Percentiles rank a stretch among this genome's conserved stretches.
Evolutionary conservation across 345 rosid genomes (phyloP).

Genomic region (Moricandia moricandioides): DNA sequence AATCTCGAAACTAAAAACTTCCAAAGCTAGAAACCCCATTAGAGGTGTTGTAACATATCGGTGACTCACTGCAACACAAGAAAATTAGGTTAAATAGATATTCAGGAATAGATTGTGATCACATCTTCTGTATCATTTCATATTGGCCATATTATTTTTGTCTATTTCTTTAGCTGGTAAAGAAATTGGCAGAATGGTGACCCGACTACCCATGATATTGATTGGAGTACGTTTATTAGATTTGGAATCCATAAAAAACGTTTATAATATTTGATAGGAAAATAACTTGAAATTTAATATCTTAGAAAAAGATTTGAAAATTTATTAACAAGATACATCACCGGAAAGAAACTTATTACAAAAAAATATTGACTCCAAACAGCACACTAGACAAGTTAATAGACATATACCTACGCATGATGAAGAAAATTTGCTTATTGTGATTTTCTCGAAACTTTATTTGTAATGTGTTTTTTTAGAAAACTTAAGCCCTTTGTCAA

Average conservation of each 20-base stretch:
- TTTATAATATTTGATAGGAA: background rate
- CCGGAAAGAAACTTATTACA: background rate
- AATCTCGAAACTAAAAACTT: no score
- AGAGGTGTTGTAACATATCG: background rate
- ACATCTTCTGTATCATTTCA: slow-evolving; percentile 18
- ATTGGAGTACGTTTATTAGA: slow-evolving; percentile 18
- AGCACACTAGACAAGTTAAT: background rate
- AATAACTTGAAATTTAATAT: background rate
- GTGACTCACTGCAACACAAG: background rate
- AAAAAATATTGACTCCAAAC: background rate
- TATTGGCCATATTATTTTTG: slow-evolving; percentile 20
- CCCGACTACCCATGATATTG: slow-evolving; percentile 35
- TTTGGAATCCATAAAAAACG: slow-evolving; percentile 16
- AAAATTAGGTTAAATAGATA: slow-evolving; percentile 3
- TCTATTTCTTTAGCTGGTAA: slow-evolving; percentile 5
- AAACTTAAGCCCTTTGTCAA: no score
- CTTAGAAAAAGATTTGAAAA: background rate
- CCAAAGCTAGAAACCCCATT: no score
- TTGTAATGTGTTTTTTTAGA: background rate
- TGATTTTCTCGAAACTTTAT: background rate
- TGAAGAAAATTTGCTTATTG: background rate
- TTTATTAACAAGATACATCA: background rate
- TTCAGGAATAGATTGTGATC: background rate
- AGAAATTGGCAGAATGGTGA: slow-evolving; percentile 24
- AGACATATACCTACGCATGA: background rate